Evolutionary conservation across 306 rosid species (phyloP).

Genomic region (Casuarina glauca): DNA sequence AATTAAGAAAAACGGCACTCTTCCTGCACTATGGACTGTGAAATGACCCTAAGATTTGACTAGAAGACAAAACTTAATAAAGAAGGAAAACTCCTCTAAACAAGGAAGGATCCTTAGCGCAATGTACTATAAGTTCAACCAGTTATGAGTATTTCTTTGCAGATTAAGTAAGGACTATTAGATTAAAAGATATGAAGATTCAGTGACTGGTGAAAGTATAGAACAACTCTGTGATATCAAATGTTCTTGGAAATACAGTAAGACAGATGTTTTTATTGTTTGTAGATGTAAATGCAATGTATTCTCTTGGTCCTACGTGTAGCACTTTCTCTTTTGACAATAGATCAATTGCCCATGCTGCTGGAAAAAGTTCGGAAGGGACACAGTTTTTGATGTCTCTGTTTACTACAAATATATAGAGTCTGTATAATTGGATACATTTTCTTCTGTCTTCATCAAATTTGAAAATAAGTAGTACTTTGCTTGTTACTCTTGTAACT

Average conservation of each 20-base stretch:
- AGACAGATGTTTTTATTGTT: neutral
- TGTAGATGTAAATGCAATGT: neutral
- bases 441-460: slow-evolving; percentile 5
- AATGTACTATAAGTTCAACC: neutral
- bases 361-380: neutral
- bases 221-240: neutral
- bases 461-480: neutral
- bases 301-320: neutral
- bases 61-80: neutral
- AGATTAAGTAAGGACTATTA: neutral
- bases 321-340: neutral
- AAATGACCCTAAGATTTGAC: neutral
- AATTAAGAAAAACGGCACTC: neutral
- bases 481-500: slow-evolving; percentile 4
- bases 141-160: neutral
- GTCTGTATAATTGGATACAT: neutral
- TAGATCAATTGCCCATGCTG: neutral
- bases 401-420: neutral
- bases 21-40: neutral
- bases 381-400: neutral
- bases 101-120: neutral
- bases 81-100: neutral
- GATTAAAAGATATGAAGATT: neutral
- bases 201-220: neutral
- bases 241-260: neutral